Evolutionary conservation across 1,284 basidiomycete genomes (phyloP), one percentile per base, ranked within the genome.

Genomic region (Amylostereum areolatum): DNA sequence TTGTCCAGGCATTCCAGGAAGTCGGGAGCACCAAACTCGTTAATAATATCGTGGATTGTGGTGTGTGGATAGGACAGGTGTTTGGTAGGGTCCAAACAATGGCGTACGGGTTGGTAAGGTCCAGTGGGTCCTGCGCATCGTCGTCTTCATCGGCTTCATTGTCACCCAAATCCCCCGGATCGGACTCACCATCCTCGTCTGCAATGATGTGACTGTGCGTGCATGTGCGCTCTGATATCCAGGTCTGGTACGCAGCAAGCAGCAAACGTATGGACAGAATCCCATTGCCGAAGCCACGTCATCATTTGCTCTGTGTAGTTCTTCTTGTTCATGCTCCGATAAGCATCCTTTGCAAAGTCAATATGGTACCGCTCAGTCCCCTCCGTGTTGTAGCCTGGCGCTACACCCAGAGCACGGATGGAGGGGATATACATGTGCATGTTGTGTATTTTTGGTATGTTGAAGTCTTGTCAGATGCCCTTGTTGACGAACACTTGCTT

Each of bases 361-460:
- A 54, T 53, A 31, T 56, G 54, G 11, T 43, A 47, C 11, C 44
- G 45, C 45, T 56, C 47, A 10, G 39, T 39, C 4, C 29, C 47
- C 40, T 52, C 44, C 33, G 42, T 49, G 18, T 41, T 47, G 11
- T 18, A 25, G 5, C n/a, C n/a, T 6, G 27, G 37, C 5, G 12
- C 37, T 6, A 55, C n/a, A 5, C 37, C 37, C 6, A 5, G 27
- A 5, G n/a, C 37, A 5, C n/a, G n/a, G 32, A 64, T 66, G 3
- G 52, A 9, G 1, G 52, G 30, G 11, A 57, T 6, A 42, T 66
- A 64, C 46, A 64, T 62, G 1, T 46, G 11, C 8, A 65, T 50
- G 0, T 53, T 44, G 43, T 65, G 61, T 2, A 65, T 27, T 45
- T 67, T 66, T 0, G 63, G 61, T 9, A 66, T 58, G 36, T 65